Base-by-base conservation (phyloP, 768 basidiomycete species). In the Daedaleopsis nitida region DNA sequence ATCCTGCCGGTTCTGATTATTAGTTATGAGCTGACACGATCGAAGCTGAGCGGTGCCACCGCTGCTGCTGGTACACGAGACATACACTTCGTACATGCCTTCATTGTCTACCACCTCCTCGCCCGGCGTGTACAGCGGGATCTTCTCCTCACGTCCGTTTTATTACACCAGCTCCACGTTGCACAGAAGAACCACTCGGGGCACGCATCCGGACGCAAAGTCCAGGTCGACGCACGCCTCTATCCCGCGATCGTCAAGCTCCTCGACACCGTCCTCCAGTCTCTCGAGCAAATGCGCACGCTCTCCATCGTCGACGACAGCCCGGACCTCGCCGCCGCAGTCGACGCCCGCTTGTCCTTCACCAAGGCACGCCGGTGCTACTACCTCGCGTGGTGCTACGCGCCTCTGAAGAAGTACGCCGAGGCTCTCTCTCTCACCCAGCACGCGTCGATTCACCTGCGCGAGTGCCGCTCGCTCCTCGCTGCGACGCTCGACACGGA, bases 61-160 rank as follows among this genome's bases (percentile, higher is more conserved):
- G 70, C 78, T 34, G 69, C 77, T 11, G 75, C 77, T 16, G 83
- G 83, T 14, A 77, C 80, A 11, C 85, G 91, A 12, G 92, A 94
- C 69, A 85, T 92, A 24, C 83, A 89, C 34, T 94, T 95, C 67
- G 83, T 96, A 52, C 91, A 97, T 66, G 84, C 90, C 17, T 96
- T 89, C 71, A 86, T 96, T 66, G 82, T 92, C 49, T 94, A 93
- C 73, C 91, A 94, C 64, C 86, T 97, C 35, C 83, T 97, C 52
- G 86, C 92, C 19, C 84, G 88, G 54, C 91, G 96, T 10, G 94
- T 93, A 54, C 86, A 94, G 70, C 89, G 96, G 16, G 96, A 98
- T 69, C 81, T 94, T 5, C 82, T 94, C 23, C 83, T 97, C 51
- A 82, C 90, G 62, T 83, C 83, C 23, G 85, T 89, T 1, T 79